Evolutionary conservation across 176 grass and related monocot genomes (phyloP), one percentile per base, ranked within the genome.

Genomic region (Juncus inflexus): DNA sequence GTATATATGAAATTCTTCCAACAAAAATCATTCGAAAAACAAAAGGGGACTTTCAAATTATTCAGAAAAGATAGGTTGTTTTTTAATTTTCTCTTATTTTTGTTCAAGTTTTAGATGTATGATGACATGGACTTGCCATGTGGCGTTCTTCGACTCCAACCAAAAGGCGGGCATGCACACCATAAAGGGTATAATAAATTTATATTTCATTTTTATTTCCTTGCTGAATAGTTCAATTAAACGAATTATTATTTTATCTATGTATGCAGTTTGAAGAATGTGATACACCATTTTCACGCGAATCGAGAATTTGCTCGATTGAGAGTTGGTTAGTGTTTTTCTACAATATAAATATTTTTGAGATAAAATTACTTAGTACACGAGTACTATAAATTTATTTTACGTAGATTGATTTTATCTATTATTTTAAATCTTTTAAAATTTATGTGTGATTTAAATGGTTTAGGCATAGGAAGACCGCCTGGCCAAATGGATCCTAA

Each of bases 401-500:
- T 55, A 60, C 40, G 12, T 45, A n/a, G 12, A 11, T n/a, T n/a
- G 9, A 55, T 37, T 60, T 73, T 57, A 43, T 1, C 70, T 37
- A 68, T 60, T 0, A 5, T 65, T 63, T 70, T 1, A 1, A 52
- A 63, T 62, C 62, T 36, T 16, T 64, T 40, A 72, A 68, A n/a
- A 40, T 66, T 36, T 28, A 40, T 7, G 54, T 49, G 65, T 76
- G 42, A 53, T 62, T 74, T 74, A 5, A 53, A 42, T 73, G 50
- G 52, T 85, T 70, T 66, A 97, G 87, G 85, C 73, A 89, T 91
- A 54, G 85, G 92, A 67, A 72, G 82, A 40, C 87, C 85, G 41
- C 77, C 87, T 65, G 85, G 87, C 42, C 82, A 89, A 75, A 97
- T 97, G 92, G 92, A 97, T 68, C 92, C 85, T 5, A 97, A 83